These are phyloP conservation scores for Penicillium dipodomyicola DNA, from an alignment of 495 filamentous ascomycete species.

Conservation along the genomic window DNA sequence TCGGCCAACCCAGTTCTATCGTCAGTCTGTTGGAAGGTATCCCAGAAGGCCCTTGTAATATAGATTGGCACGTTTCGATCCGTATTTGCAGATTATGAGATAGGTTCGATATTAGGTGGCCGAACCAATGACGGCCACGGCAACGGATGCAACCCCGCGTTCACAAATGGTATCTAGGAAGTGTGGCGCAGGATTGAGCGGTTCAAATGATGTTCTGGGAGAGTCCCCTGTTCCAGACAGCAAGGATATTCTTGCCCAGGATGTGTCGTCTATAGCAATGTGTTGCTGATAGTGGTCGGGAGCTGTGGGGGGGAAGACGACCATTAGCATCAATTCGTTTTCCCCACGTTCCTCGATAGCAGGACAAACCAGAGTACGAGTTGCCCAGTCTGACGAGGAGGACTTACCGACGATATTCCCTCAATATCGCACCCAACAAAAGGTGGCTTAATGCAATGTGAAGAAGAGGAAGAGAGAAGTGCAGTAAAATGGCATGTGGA, in stretches of 20 bases:
- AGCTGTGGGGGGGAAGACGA: constrained; percentile 13
- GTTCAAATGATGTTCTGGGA: neutral
- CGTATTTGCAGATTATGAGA: neutral
- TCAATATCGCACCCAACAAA: neutral
- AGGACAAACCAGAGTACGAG: too few relatives aligned
- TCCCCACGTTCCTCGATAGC: neutral
- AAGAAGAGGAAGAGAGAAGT: constrained; percentile 13
- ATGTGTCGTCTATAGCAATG: constrained; percentile 9
- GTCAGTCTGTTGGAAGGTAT: neutral
- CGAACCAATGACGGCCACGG: neutral
- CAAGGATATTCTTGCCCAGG: neutral
- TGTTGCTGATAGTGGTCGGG: constrained; percentile 4
- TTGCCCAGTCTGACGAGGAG: neutral
- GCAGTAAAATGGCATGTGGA: constrained; percentile 25
- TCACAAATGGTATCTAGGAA: constrained; percentile 1
- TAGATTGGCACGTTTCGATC: neutral
- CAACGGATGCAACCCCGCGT: constrained; percentile 11
- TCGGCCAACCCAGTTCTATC: constrained; percentile 15
- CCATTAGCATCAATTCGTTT: constrained; percentile 17
- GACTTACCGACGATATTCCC: constrained; percentile 2
- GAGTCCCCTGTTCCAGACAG: constrained; percentile 4
- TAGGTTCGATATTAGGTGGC: constrained; percentile 1
- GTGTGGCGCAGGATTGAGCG: neutral
- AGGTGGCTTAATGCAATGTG: constrained; percentile 7
- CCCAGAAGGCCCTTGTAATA: neutral